Evolutionary conservation across 805 yeast species (phyloP).

Genomic region (Clavispora asparagi): DNA sequence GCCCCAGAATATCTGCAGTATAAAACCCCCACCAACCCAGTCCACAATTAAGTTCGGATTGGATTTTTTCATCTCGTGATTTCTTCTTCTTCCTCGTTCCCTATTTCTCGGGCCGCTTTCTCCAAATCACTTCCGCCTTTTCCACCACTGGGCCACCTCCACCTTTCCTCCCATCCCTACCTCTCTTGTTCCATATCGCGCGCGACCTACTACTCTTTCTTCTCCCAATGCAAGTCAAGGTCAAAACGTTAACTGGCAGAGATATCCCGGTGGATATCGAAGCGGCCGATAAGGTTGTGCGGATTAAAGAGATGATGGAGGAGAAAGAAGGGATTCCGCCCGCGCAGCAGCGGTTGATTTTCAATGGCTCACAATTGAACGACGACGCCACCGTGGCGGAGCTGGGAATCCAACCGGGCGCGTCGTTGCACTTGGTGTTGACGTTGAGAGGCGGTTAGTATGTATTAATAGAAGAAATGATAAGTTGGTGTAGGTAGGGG

Average conservation of each 20-base stretch:
- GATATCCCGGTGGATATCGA: slow-evolving; percentile 76
- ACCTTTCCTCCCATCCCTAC: too few species aligned
- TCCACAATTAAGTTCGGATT: too few species aligned
- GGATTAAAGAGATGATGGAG: slow-evolving; percentile 86
- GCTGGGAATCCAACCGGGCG: slow-evolving; percentile 78
- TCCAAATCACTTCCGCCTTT: too few species aligned
- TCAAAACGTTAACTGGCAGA: slow-evolving; percentile 77
- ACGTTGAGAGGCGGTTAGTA: slow-evolving; percentile 82
- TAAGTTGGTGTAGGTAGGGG: background rate
- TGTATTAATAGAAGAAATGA: background rate
- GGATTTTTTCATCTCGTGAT: too few species aligned
- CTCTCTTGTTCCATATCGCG: too few species aligned
- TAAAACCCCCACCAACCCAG: too few species aligned
- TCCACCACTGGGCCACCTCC: too few species aligned
- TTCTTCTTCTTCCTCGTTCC: too few species aligned
- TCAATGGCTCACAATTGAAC: slow-evolving; percentile 86
- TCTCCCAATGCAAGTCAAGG: slow-evolving; percentile 54
- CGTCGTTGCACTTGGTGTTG: slow-evolving; percentile 82
- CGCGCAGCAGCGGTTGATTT: slow-evolving; percentile 86
- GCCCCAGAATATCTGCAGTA: too few species aligned
- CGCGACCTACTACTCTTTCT: background rate
- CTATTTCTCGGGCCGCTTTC: too few species aligned
- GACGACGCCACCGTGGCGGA: slow-evolving; percentile 71
- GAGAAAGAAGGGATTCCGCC: slow-evolving; percentile 98
- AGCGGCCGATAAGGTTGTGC: slow-evolving; percentile 58